Conservation (phyloP, 1,139 yeast species). For the Suhomyces terraborum region DNA sequence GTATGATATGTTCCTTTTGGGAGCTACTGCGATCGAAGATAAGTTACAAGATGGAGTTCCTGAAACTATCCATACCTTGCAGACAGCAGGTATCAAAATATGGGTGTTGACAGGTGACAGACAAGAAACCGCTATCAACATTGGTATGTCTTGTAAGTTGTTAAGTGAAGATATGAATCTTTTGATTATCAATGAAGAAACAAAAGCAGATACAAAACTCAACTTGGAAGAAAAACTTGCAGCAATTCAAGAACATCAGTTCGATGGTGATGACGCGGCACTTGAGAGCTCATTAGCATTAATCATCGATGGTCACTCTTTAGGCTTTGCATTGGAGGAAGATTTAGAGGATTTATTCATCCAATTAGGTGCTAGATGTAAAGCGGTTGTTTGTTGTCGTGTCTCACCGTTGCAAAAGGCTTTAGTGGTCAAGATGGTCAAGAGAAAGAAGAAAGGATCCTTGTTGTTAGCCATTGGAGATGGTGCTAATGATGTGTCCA, state of each 20-base stretch:
- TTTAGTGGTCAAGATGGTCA: constrained; percentile 88
- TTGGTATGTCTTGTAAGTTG: constrained; percentile 96
- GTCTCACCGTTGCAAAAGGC: constrained; percentile 98
- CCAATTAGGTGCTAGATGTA: constrained; percentile 81
- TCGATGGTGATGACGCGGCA: constrained; percentile 56
- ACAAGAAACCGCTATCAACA: constrained; percentile 98
- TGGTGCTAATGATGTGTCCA: constrained; percentile 97
- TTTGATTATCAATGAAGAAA: constrained; percentile 83
- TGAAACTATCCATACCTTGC: constrained; percentile 91
- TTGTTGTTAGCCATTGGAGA: constrained; percentile 92
- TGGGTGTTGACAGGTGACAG: constrained; percentile 99
- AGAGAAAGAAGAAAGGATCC: constrained; percentile 69
- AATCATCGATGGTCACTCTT: constrained; percentile 90
- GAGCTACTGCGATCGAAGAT: constrained; percentile 98
- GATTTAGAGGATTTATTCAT: constrained; percentile 79
- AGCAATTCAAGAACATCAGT: constrained; percentile 71
- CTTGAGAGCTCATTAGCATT: constrained; percentile 79
- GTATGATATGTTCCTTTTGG: constrained; percentile 72
- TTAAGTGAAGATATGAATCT: constrained; percentile 95
- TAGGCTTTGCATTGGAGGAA: constrained; percentile 79
- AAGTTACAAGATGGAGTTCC: constrained; percentile 98
- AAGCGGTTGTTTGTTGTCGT: constrained; percentile 93
- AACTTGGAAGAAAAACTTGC: constrained; percentile 74
- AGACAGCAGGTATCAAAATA: constrained; percentile 92
- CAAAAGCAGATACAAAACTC: constrained; percentile 67